phyloP scores from a whole-genome alignment of 352 stramenopile species.

The Halophytophthora polymorphica region DNA sequence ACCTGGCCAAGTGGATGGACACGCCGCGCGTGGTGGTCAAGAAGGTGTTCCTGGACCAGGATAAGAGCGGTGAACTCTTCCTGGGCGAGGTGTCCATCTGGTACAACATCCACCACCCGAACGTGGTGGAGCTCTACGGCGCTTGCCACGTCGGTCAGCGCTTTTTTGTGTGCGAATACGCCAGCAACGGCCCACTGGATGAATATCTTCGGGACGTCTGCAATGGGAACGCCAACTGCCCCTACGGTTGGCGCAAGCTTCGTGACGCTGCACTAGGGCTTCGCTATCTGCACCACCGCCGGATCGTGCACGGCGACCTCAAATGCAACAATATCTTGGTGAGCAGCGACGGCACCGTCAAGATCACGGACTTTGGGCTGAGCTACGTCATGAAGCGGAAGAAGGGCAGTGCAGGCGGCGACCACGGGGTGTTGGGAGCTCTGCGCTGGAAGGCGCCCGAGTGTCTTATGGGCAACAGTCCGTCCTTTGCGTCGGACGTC shows the following conservation, averaged over 20 bases:
- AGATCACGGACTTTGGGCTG: constrained; percentile 31
- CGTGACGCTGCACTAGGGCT: constrained; percentile 25
- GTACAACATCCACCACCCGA: constrained; percentile 30
- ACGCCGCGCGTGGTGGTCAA: constrained; percentile 27
- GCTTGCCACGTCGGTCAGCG: constrained; percentile 25
- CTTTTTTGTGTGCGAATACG: constrained; percentile 30
- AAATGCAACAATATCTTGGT: constrained; percentile 37
- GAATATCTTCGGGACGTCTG: constrained; percentile 10
- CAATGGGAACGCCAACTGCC: constrained; percentile 10
- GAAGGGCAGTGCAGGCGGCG: constrained; percentile 3
- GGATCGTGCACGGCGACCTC: constrained; percentile 34
- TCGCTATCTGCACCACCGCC: constrained; percentile 28
- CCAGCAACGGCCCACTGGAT: constrained; percentile 16
- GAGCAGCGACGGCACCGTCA: constrained; percentile 24
- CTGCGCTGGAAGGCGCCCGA: constrained; percentile 31
- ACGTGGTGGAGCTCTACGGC: constrained; percentile 31
- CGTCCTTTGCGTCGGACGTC: constrained; percentile 22
- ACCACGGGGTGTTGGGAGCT: constrained; percentile 11
- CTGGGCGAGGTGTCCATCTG: constrained; percentile 24
- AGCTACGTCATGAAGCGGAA: constrained; percentile 21
- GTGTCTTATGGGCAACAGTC: constrained; percentile 8
- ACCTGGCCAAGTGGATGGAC: constrained; percentile 28
- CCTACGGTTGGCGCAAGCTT: constrained; percentile 25
- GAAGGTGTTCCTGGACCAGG: constrained; percentile 2
- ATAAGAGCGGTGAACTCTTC: constrained; percentile 7